phyloP scores from a whole-genome alignment of 2,329 filamentous ascomycete species.

The Venturia effusa region DNA sequence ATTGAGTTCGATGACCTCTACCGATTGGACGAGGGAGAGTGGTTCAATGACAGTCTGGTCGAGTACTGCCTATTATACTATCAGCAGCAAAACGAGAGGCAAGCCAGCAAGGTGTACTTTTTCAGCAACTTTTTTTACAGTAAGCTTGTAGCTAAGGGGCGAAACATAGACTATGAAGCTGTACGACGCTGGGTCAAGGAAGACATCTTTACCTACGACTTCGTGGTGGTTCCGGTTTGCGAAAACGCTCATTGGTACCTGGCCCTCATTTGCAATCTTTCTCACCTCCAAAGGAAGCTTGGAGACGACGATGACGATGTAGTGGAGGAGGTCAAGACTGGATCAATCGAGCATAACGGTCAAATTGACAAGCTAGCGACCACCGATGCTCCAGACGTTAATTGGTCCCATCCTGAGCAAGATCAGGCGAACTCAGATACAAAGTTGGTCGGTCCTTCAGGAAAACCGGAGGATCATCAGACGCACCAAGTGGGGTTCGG shows the following conservation, averaged over 20 bases:
- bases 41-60: constrained; percentile 86
- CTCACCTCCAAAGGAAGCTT: constrained; percentile 40
- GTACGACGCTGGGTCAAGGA: constrained; percentile 78
- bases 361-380: not conserved
- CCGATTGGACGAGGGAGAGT: constrained; percentile 72
- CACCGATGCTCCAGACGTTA: not conserved
- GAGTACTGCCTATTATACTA: constrained; percentile 64
- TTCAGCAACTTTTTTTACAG: constrained; percentile 92
- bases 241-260: constrained; percentile 86
- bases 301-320: not conserved
- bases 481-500: not conserved
- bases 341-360: not conserved
- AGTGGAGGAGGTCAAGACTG: not conserved
- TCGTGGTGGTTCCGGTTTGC: constrained; percentile 85
- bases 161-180: constrained; percentile 66
- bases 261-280: constrained; percentile 85
- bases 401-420: not conserved
- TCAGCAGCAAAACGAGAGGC: constrained; percentile 15
- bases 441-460: too few species aligned
- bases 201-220: constrained; percentile 77
- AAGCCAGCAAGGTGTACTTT: constrained; percentile 52
- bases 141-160: constrained; percentile 41
- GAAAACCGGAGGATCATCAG: not conserved
- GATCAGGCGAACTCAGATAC: not conserved
- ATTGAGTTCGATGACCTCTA: constrained; percentile 64